A percentile compares a stretch with the other conserved stretches of the same genome.
Conservation (phyloP, 2,329 filamentous ascomycete species). For the Dactylellina cionopaga region DNA sequence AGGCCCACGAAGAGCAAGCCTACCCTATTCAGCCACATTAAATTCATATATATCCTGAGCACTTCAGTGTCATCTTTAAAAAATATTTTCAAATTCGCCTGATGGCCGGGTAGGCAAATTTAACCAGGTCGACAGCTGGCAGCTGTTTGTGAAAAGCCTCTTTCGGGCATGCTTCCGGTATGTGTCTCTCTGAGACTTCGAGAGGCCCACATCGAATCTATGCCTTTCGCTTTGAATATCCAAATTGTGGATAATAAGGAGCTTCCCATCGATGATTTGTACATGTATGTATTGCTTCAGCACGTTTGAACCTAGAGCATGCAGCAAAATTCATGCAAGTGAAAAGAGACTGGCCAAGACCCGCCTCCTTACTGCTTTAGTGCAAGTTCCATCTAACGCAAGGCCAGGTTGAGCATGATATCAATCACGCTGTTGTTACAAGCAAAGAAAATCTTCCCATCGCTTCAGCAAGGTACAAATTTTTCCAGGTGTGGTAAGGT, state of each 20-base stretch:
- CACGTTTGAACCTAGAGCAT: constrained; percentile 51
- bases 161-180: constrained; percentile 47
- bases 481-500: constrained; percentile 27
- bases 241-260: constrained; percentile 53
- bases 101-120: constrained; percentile 22
- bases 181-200: constrained; percentile 29
- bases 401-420: constrained; percentile 46
- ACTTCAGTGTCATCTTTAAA: no score
- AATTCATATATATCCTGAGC: no score
- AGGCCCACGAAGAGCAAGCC: no score
- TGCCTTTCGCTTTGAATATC: constrained; percentile 53
- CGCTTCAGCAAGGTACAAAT: constrained; percentile 53
- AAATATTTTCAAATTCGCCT: no score
- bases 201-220: constrained; percentile 42
- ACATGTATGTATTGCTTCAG: constrained; percentile 47
- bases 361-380: constrained; percentile 49
- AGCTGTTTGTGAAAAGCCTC: constrained; percentile 40
- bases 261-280: constrained; percentile 50
- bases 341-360: constrained; percentile 40
- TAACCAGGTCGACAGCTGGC: constrained; percentile 46
- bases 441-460: constrained; percentile 50
- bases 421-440: constrained; percentile 32
- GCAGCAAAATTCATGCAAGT: constrained; percentile 52
- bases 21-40: no score
- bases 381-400: constrained; percentile 42